phyloP scores from a whole-genome alignment of 345 rosid genomes.

The Combretum micranthum region DNA sequence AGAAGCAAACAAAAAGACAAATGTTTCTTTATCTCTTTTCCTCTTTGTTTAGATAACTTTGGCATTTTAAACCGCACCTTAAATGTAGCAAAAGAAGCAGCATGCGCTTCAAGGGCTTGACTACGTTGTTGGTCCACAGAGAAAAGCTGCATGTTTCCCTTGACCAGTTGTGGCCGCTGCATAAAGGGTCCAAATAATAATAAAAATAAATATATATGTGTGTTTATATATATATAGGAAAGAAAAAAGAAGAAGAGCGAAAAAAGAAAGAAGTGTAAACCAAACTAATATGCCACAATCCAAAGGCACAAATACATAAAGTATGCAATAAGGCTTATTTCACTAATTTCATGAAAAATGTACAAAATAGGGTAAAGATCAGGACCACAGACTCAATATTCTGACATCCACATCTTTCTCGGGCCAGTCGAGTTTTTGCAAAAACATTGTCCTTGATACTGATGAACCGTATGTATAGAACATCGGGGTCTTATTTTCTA shows the following conservation, averaged over 20 bases:
- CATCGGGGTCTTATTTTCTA: background rate
- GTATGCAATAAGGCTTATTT: too few species aligned
- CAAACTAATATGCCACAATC: background rate
- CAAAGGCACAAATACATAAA: background rate
- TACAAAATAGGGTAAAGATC: background rate
- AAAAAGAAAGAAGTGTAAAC: background rate
- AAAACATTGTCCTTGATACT: background rate
- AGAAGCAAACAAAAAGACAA: conserved; percentile 32
- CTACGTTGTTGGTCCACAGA: conserved; percentile 96
- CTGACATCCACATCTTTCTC: background rate
- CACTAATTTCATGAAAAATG: background rate
- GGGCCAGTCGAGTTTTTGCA: background rate
- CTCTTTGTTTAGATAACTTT: conserved; percentile 27
- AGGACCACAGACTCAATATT: background rate
- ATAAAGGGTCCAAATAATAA: background rate
- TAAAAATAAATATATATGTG: background rate
- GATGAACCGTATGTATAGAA: background rate
- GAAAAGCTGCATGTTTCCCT: conserved; percentile 88
- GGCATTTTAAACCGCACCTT: conserved; percentile 32
- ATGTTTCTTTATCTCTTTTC: conserved; percentile 90
- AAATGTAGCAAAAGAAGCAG: conserved; percentile 90
- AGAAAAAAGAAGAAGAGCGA: too few species aligned
- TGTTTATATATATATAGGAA: too few species aligned
- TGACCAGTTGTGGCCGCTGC: conserved; percentile 63
- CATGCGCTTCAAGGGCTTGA: conserved; percentile 99